Evolutionary conservation across 345 rosid genomes (phyloP), one percentile per base, ranked within the genome.

Genomic region (Camelina hispida): DNA sequence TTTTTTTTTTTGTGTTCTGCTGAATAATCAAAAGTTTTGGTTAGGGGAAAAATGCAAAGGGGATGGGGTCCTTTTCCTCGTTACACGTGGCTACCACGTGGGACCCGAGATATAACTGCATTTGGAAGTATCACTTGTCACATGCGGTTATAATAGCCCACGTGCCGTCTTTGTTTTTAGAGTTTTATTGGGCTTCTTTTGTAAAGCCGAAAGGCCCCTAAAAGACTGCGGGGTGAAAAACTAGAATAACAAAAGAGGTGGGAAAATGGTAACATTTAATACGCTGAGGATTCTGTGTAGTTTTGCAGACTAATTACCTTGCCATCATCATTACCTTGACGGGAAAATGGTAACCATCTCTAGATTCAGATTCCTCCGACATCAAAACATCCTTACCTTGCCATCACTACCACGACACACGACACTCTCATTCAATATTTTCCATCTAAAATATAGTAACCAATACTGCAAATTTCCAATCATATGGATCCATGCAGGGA

Each of bases 81-180:
- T 44, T 62, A 58, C 73, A 74, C 78, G 78, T 74, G 66, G 58
- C 30, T 6, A 23, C 4, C 65, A 76, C 74, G 75, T 69, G 75
- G 75, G 75, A 3, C 80, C 75, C 75, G 7, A 32, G 16, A 20
- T 2, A 18, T 76, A 68, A 75, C 74, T 17, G 74, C 57, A 60
- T 35, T 68, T 60, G 68, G 74, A 76, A 43, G 20, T 28, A 5
- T 61, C 62, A 22, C 64, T 16, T 75, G 54, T 43, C 37, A 28
- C 69, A 20, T 20, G 22, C 22, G 22, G 22, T 20, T 20, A 20
- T 20, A 20, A 20, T 20, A 20, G 22, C 22, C 22, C 50, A 68
- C 79, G 79, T 61, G 50, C 63, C 43, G 1, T 48, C 9, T 56
- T 37, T 37, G 9, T 3, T 9, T 17, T 28, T 60, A 62, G 73